Conservation (phyloP, 495 filamentous ascomycete species). For the Penicillium goetzii region DNA sequence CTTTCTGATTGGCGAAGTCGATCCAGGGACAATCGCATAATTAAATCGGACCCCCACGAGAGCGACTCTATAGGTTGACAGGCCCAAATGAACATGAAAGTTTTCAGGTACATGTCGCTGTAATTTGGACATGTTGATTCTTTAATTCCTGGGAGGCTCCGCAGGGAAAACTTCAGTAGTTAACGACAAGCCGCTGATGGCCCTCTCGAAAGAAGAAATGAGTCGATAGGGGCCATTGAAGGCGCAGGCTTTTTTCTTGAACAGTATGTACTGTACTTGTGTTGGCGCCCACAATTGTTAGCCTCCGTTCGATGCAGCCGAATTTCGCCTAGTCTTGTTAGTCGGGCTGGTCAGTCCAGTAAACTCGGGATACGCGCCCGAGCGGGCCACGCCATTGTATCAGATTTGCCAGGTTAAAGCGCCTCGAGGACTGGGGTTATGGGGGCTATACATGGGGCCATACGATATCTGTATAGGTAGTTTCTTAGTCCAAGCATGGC, state of each 20-base stretch:
- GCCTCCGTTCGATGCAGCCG: not conserved
- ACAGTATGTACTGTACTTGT: not conserved
- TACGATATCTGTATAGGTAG: not conserved
- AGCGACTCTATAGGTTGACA: not conserved
- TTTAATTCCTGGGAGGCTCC: not conserved
- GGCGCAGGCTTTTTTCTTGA: not conserved
- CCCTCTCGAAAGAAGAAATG: not conserved
- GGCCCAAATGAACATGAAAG: not conserved
- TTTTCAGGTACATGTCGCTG: not conserved
- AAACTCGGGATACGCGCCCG: not conserved
- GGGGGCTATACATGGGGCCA: not conserved
- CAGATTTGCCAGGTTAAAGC: constrained; percentile 4
- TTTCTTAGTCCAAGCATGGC: not conserved
- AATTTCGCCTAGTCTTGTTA: constrained; percentile 3
- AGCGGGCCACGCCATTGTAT: constrained; percentile 7
- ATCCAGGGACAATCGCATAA: not conserved
- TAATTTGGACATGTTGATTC: not conserved
- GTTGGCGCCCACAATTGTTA: not conserved
- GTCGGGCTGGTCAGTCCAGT: not conserved
- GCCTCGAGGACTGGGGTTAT: not conserved
- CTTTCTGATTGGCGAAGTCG: not conserved
- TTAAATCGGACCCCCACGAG: constrained; percentile 1
- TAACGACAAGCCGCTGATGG: not conserved
- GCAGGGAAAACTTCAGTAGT: not conserved
- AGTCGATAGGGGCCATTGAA: not conserved